Conservation (phyloP, 768 basidiomycete species). For the Calvatia gigantea region DNA sequence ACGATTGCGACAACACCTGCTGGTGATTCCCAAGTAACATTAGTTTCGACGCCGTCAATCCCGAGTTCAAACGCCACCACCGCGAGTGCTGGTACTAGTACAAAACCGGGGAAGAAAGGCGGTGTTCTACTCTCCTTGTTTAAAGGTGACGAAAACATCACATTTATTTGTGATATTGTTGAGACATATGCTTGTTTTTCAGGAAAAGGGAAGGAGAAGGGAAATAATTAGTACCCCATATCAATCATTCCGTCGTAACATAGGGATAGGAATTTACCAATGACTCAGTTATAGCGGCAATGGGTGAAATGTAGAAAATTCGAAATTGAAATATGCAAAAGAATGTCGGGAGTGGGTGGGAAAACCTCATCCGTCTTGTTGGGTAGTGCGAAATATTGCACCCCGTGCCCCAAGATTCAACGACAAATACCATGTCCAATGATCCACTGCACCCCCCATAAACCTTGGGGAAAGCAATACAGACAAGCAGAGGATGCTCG, state of each 20-base stretch:
- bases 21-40: neutral
- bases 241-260: neutral
- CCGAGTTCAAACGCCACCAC: constrained; percentile 3
- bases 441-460: too few relatives aligned
- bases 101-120: too few relatives aligned
- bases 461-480: too few relatives aligned
- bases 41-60: neutral
- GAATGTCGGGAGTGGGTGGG: too few relatives aligned
- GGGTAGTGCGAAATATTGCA: too few relatives aligned
- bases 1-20: neutral
- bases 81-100: constrained; percentile 12
- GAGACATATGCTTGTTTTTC: neutral
- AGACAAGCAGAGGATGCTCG: too few relatives aligned
- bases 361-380: too few relatives aligned
- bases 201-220: constrained; percentile 14
- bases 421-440: too few relatives aligned
- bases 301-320: too few relatives aligned
- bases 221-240: neutral
- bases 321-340: too few relatives aligned
- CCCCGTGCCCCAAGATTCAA: too few relatives aligned
- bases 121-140: constrained; percentile 21
- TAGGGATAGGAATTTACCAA: neutral
- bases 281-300: too few relatives aligned
- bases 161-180: neutral
- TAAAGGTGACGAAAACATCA: constrained; percentile 16